phyloP scores from a whole-genome alignment of 495 filamentous ascomycete genomes.

The Aspergillus coremiiformis region DNA sequence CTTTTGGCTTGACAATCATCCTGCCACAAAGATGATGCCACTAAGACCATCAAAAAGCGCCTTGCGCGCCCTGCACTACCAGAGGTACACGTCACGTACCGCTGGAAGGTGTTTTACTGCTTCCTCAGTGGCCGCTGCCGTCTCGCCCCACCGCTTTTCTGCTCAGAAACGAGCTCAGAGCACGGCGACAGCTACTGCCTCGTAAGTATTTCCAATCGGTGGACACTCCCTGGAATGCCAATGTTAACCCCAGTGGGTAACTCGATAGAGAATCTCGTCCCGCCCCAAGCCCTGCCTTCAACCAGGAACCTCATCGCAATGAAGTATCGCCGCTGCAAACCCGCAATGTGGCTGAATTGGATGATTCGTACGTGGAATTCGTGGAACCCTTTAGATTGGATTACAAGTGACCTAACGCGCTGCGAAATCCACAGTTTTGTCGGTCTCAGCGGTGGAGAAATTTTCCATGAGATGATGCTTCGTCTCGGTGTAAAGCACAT shows the following conservation, averaged over 20 bases:
- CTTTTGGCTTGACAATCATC: constrained; percentile 31
- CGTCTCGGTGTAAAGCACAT: constrained; percentile 86
- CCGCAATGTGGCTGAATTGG: constrained; percentile 56
- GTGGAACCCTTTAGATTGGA: neutral
- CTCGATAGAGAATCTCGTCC: constrained; percentile 38
- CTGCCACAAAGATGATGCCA: constrained; percentile 39
- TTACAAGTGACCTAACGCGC: constrained; percentile 9
- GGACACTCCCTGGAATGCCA: neutral
- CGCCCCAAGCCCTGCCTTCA: constrained; percentile 65
- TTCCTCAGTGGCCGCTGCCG: constrained; percentile 34
- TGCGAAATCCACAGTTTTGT: constrained; percentile 57
- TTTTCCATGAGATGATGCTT: constrained; percentile 99
- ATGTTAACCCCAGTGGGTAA: neutral
- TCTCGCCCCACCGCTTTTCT: constrained; percentile 41
- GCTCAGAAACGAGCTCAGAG: constrained; percentile 43
- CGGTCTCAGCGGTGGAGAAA: constrained; percentile 90
- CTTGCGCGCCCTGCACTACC: constrained; percentile 38
- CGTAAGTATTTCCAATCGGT: constrained; percentile 29
- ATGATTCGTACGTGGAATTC: constrained; percentile 51
- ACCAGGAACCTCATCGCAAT: constrained; percentile 51
- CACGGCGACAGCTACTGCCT: constrained; percentile 38
- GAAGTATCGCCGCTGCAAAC: constrained; percentile 66
- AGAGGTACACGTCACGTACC: constrained; percentile 34
- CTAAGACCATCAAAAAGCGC: constrained; percentile 43
- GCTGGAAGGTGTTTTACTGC: constrained; percentile 37